Evolutionary conservation across 371 early-diverging fungal genomes (phyloP).

Genomic region (Mucor indicus): DNA sequence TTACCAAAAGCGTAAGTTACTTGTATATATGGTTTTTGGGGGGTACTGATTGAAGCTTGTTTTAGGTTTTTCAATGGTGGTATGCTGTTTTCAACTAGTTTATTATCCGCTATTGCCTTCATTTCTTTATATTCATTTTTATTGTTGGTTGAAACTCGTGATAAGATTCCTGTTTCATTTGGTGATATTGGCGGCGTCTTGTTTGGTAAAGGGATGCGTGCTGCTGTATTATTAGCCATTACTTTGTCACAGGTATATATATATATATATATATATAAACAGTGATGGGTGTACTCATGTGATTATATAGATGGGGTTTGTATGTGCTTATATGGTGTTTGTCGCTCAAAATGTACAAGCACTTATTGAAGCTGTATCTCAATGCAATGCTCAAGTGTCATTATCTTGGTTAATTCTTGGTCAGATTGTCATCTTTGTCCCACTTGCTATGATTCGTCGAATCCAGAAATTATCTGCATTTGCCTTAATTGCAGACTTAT

Average conservation of each 20-base stretch:
- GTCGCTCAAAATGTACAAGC: slow-evolving; percentile 81
- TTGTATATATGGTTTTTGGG: too few relatives aligned
- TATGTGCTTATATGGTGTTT: slow-evolving; percentile 86
- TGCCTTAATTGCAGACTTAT: slow-evolving; percentile 80
- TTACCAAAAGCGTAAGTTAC: slow-evolving; percentile 22
- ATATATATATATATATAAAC: not conserved
- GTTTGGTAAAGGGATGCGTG: slow-evolving; percentile 65
- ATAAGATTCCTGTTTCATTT: slow-evolving; percentile 63
- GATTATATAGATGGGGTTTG: slow-evolving; percentile 79
- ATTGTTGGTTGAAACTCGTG: slow-evolving; percentile 54
- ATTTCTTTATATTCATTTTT: slow-evolving; percentile 68
- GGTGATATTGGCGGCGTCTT: slow-evolving; percentile 77
- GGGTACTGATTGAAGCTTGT: too few relatives aligned
- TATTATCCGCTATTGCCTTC: slow-evolving; percentile 52
- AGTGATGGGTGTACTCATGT: too few relatives aligned
- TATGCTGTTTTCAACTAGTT: slow-evolving; percentile 52
- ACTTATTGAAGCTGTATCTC: slow-evolving; percentile 56
- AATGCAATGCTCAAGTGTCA: slow-evolving; percentile 48
- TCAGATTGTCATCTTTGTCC: slow-evolving; percentile 75
- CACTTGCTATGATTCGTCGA: slow-evolving; percentile 77
- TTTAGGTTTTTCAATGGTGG: slow-evolving; percentile 69
- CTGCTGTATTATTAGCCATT: slow-evolving; percentile 65
- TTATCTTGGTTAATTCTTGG: slow-evolving; percentile 56
- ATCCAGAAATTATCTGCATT: slow-evolving; percentile 76
- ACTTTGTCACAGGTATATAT: slow-evolving; percentile 64